Evolutionary conservation across 73 alveolate species (phyloP).

Genomic region (Paramecium caudatum): DNA sequence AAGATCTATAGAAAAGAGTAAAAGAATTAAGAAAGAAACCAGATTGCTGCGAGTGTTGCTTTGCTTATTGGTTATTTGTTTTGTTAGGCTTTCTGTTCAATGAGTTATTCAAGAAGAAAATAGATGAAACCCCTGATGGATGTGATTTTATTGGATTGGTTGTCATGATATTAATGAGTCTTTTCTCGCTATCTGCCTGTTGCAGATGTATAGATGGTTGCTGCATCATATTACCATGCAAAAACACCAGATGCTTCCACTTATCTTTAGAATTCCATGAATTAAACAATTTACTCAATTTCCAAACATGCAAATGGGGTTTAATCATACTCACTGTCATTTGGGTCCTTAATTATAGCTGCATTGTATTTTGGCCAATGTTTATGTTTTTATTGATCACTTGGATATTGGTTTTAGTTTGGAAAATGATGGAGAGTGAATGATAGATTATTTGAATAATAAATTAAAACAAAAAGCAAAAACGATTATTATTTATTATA

Average conservation of each 20-base stretch:
- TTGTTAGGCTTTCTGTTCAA: slow-evolving; percentile 18
- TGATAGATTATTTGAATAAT: slow-evolving; percentile 34
- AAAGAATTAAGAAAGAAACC: slow-evolving; percentile 17
- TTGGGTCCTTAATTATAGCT: slow-evolving; percentile 7
- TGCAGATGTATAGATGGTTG: slow-evolving; percentile 50
- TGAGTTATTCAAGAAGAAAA: not conserved
- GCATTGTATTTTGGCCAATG: slow-evolving; percentile 38
- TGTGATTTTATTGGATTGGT: not conserved
- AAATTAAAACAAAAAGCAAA: slow-evolving; percentile 11
- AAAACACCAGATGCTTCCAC: slow-evolving; percentile 34
- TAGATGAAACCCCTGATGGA: slow-evolving; percentile 5
- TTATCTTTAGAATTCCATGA: not conserved
- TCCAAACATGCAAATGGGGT: slow-evolving; percentile 30
- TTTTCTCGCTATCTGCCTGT: not conserved
- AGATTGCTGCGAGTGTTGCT: slow-evolving; percentile 38
- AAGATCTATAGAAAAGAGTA: not conserved
- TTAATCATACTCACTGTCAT: not conserved
- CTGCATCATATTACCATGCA: slow-evolving; percentile 34
- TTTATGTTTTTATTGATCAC: slow-evolving; percentile 2
- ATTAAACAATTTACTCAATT: not conserved
- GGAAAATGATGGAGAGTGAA: slow-evolving; percentile 18
- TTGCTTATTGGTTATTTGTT: slow-evolving; percentile 39
- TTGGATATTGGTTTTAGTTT: slow-evolving; percentile 31
- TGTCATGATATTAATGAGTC: not conserved
- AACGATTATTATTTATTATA: slow-evolving; percentile 40